Base-by-base conservation (phyloP, 1,284 basidiomycete species). In the Ustilago bromivora region DNA sequence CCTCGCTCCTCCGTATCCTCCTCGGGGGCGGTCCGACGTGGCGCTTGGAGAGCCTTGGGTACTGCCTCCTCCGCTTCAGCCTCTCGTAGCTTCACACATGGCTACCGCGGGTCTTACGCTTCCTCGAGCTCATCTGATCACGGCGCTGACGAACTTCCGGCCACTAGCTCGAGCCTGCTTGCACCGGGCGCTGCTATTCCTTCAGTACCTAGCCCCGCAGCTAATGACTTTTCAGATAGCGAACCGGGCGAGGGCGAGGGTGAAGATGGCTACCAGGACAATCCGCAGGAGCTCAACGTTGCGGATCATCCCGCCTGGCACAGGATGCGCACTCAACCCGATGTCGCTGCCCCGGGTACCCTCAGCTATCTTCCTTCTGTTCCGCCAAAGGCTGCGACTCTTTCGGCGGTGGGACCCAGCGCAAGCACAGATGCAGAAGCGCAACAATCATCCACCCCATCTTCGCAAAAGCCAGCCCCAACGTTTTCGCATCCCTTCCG, bases 1-100 rank as follows among this genome's bases (percentile, higher is more conserved):
- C 76, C 76, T 28, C 76, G 76, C 32, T 78, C 76, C 2, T 78
- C 76, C 23, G 40, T 78, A 11, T 78, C 76, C 11, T 75, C 72
- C 3, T 68, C 72, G 4, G 66, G 69, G 1, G 71, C 76, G 1
- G 70, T 75, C 2, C 66, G 76, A 34, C 61, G 76, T 4, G 76
- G 76, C 32, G 76, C 72, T 17, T 78, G 76, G 76, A 66, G 66
- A 32, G 72, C 57, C 15, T 55, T 72, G 49, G 76, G 76, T 10
- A 63, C 63, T 5, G 65, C 66, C 28, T 68, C 74, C 7, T 67
- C 65, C 1, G 35, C 65, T 41, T 69, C 66, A 12, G 52, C 67
- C 2, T 70, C 75, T 2, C 66, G 63, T 54, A 73, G 63, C 66
- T 67, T 69, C 40, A 70, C 60, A 11, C 66, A 73, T 13, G 59